Evolutionary conservation across 2,329 filamentous ascomycete species (phyloP), one percentile per base, ranked within the genome.

Genomic region (Didymosphaeria variabile): DNA sequence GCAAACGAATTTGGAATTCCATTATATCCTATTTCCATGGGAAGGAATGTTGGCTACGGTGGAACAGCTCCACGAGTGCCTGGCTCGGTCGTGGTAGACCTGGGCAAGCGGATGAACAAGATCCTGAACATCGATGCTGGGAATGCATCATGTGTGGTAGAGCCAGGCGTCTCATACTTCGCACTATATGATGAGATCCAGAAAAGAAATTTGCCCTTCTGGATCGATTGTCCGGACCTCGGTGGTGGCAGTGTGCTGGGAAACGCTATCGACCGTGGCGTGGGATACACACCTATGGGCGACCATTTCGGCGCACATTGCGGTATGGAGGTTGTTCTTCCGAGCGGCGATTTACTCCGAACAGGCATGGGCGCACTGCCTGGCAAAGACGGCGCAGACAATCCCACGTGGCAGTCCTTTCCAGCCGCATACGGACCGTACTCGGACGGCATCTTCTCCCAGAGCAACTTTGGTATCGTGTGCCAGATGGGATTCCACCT

Each of bases 161-260:
- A 87, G 67, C 86, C 86, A 0, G 85, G 86, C 0, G 85, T 87
- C 0, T 83, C 84, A 0, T 87, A 82, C 66, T 81, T 82, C 57
- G 79, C 80, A 31, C 74, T 87, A 8, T 79, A 87, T 61, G 79
- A 86, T n/a, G 79, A 83, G 55, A 70, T 86, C n/a, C 72, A 79
- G 61, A 71, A 78, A 67, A 71, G 78, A 54, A 77, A 78, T 23
- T 67, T 84, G 5, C 69, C 75, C 13, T 61, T 76, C 62, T 85
- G 67, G 83, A 80, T 82, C 1, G 81, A 80, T 61, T 79, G 79
- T 17, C 81, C 84, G 1, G 82, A 81, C 26, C 74, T 86, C 9
- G 83, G 83, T 29, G 84, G 83, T 73, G 83, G 83, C 1, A 61
- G 59, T 23, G 65, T 85, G 5, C 67, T 85, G 23, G 84, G 84